A percentile compares a stretch with the other conserved stretches of the same genome.
Evolutionary conservation across 129 eudicot species (phyloP).

Genomic region (Chrysanthemum makinoi): DNA sequence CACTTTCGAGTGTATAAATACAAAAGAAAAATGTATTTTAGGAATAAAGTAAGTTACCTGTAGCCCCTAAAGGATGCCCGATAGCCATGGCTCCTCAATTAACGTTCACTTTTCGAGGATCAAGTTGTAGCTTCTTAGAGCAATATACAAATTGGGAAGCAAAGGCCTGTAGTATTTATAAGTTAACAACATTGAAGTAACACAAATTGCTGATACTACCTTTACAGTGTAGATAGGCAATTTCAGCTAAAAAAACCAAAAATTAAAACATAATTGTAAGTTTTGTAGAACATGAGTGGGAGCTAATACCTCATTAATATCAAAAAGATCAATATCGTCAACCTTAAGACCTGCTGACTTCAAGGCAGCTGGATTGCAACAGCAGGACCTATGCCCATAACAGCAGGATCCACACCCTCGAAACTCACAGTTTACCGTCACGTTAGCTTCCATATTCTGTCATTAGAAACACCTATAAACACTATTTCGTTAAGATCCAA

Average conservation of each 20-base stretch:
- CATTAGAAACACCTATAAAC: too few species aligned
- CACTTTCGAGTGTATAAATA: not conserved
- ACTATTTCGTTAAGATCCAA: too few species aligned
- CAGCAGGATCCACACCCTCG: conserved; percentile 73
- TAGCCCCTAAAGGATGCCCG: conserved; percentile 77
- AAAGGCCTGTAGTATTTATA: conserved; percentile 51
- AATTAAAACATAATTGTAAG: not conserved
- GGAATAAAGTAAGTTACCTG: conserved; percentile 38
- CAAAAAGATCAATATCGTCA: conserved; percentile 50
- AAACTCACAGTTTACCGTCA: too few species aligned
- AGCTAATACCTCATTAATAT: conserved; percentile 59
- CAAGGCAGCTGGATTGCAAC: conserved; percentile 68
- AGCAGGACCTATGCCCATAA: conserved; percentile 76
- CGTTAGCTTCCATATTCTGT: too few species aligned
- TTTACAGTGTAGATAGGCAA: not conserved
- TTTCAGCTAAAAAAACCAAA: conserved; percentile 10
- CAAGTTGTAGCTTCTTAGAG: conserved; percentile 58
- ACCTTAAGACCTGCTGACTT: conserved; percentile 66
- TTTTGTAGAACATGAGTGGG: not conserved
- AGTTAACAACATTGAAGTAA: not conserved
- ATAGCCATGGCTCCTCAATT: conserved; percentile 78
- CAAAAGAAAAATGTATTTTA: not conserved
- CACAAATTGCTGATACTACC: too few species aligned
- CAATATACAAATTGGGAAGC: conserved; percentile 74
- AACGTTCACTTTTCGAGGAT: conserved; percentile 59